Base-by-base conservation (phyloP, 2,329 filamentous ascomycete species). In the Alternaria tenuissima region DNA sequence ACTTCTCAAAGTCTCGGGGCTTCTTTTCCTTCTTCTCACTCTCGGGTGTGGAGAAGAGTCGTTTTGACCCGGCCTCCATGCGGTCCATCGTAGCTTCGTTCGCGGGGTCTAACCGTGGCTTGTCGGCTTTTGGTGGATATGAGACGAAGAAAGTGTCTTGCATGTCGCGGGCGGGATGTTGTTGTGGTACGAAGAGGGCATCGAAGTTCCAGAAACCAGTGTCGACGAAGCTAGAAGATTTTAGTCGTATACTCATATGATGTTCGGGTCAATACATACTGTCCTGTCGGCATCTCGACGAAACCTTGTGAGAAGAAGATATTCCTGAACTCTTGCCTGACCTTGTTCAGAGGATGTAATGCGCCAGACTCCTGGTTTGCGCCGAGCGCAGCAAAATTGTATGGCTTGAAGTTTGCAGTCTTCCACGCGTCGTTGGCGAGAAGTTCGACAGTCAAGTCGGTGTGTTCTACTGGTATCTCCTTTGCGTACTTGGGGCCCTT, bases 291-390 rank as follows among this genome's bases (percentile, higher is more conserved):
- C 95, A 99, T 98, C 84, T 99, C 95, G 74, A 94, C 90, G 83
- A 98, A 99, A 54, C 94, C 95, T 89, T 97, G 96, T 78, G 97
- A 93, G 82, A 99, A 98, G 88, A 99, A 99, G 77, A 99, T 97
- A 76, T 95, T 91, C 59, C 95, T 87, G 86, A 99, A 97, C 81
- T 98, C 95, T 72, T 92, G 88, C 70, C 95, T 91, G 72, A 98
- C 94, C 84, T 98, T 98, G 83, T 93, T 97, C 69, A 99, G 65
- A 5, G 83, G 83, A 71, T 85, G 83, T 64, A 85, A 67, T 38
- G 81, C 80, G 58, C 82, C 82, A 18, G 80, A 76, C 57, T 81
- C 77, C 83, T 75, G 89, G 43, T 88, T 76, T 86, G 90, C 75
- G 86, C 88, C 88, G 65, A 87, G 83, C 30, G 88, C 86, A 55